Conservation (phyloP, 371 early-diverging fungal genomes). For the Choanephora cucurbitarum region DNA sequence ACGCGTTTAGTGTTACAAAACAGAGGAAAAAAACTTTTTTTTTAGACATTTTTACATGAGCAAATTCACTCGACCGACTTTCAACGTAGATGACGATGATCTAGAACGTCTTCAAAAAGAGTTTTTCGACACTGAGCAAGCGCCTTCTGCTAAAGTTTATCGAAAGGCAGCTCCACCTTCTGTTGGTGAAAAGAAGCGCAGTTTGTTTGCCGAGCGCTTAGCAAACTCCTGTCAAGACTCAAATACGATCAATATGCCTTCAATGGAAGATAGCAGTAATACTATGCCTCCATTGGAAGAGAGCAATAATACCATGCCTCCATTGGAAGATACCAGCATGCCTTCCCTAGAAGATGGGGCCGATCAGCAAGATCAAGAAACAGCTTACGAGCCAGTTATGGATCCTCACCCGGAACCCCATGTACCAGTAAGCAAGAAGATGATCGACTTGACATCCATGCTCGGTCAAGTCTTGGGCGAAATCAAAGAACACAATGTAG, state of each 20-base stretch:
- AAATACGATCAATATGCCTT: constrained; percentile 10
- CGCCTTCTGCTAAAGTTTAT: constrained; percentile 53
- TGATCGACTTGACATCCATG: constrained; percentile 52
- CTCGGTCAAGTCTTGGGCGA: constrained; percentile 49
- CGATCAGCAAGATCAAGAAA: constrained; percentile 9
- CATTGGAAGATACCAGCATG: neutral
- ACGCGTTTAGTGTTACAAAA: too few relatives aligned
- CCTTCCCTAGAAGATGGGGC: neutral
- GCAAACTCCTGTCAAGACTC: constrained; percentile 1
- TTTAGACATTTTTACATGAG: constrained; percentile 13
- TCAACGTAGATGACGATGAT: constrained; percentile 54
- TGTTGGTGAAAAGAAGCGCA: constrained; percentile 29
- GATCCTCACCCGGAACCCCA: constrained; percentile 37
- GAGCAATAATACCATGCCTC: constrained; percentile 7
- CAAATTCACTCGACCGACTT: constrained; percentile 24
- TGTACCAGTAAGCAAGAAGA: constrained; percentile 39
- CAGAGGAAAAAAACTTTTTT: too few relatives aligned
- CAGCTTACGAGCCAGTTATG: constrained; percentile 26
- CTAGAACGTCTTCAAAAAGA: constrained; percentile 60
- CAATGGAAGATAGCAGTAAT: neutral
- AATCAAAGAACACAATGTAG: constrained; percentile 49
- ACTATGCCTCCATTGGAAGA: constrained; percentile 1
- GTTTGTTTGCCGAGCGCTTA: constrained; percentile 45
- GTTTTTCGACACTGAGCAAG: constrained; percentile 45
- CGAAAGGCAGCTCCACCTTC: constrained; percentile 31